Base-by-base conservation (phyloP, 2,329 filamentous ascomycete genomes). In the Aspergillus phoenicis region DNA sequence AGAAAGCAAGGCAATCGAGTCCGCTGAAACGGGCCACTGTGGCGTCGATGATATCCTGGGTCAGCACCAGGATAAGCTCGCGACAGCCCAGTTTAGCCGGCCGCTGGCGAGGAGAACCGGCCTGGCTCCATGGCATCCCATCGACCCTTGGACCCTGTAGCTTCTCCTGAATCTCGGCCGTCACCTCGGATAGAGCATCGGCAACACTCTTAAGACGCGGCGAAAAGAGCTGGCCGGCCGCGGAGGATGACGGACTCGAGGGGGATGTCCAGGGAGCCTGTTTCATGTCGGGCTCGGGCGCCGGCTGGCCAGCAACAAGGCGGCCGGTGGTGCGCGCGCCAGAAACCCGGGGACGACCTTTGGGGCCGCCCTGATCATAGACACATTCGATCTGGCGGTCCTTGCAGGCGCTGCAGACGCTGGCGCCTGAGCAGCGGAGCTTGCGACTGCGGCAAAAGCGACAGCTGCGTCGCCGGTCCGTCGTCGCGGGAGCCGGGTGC, bases 391-490 rank as follows among this genome's bases (percentile, higher is more conserved):
- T 51, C 47, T 51, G 47, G n/a, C 47, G 47, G 10, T 51, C 47
- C 47, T 51, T 51, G 26, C 47, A 51, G 47, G 47, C 47, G 15
- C 47, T 51, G n/a, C 47, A 51, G 26, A 51, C 47, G 26, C 28
- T 51, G 28, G 47, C 24, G 47, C 47, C 28, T 8, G 47, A 51
- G 24, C 47, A 51, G 24, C 47, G 47, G 5, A 51, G 26, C 47
- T 51, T 51, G 47, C 47, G 47, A 51, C 47, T 51, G 47, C 47
- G 47, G 26, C 47, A 51, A 28, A 51, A 51, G 8, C 47, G 47
- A 51, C 47, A 51, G 47, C 47, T 51, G 26, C 47, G 47, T 51
- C 47, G 47, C 47, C 47, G 47, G 47, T 51, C 47, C 47, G 47
- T 51, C 26, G 47, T 51, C 24, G 17, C n/a, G n/a, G 47, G 47